Base-by-base conservation (phyloP, 345 rosid species). In the Kandelia obovata region DNA sequence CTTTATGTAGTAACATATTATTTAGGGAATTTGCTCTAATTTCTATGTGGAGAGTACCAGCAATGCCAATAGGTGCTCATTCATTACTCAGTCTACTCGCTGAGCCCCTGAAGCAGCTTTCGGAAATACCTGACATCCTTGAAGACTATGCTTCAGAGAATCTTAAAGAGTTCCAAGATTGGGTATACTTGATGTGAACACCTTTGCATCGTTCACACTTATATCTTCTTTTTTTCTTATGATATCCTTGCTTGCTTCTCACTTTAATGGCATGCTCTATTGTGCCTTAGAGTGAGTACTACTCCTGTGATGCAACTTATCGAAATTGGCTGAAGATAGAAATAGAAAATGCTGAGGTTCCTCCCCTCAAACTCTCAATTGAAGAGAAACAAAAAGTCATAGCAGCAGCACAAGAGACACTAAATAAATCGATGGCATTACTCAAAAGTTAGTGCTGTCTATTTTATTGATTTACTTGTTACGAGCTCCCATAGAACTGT, bases 41-140 rank as follows among this genome's bases (percentile, higher is more conserved):
- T 76, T 87, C 99, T 66, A 88, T 95, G 96, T 95, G 99, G 99
- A 87, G 99, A 78, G 94, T 91, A 60, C 99, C 99, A 61, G 89
- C 86, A 71, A 86, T 89, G 89, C 99, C 99, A 39, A 85, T 95
- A 34, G 99, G 99, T 78, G 97, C 99, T 49, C 97, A 95, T 74
- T 73, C 81, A 32, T 83, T 95, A 74, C 93, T 92, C 74, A 84
- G 97, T 87, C 82, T 87, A 70, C 96, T 95, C 82, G 99, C 99
- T 66, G 99, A 95, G 78, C 99, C 99, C 73, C 76, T 95, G 81
- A 95, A 95, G 86, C 97, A 88, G 81, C 89, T 92, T 66, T 88
- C 93, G 16, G 96, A 90, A 82, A 75, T 78, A 73, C 86, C 85
- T 68, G 81, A 83, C 71, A 76, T 75, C 55, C 73, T 79, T 13